Conservation (phyloP, 371 early-diverging fungal species). For the Actinomucor elegans region DNA sequence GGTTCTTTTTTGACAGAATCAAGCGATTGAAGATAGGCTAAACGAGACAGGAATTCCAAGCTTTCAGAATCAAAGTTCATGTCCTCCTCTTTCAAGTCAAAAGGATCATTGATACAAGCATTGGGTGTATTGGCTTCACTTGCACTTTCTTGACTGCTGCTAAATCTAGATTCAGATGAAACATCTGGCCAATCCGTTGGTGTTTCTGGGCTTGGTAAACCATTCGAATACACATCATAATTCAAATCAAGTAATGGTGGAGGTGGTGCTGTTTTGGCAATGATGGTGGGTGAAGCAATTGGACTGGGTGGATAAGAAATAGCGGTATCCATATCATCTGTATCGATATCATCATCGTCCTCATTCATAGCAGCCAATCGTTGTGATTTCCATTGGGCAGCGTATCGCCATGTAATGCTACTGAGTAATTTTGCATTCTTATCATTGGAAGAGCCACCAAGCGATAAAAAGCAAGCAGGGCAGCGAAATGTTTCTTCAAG, state of each 20-base stretch:
- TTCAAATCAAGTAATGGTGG: neutral
- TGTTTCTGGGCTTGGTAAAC: conserved; percentile 11
- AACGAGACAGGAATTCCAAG: conserved; percentile 21
- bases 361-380: conserved; percentile 19
- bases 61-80: conserved; percentile 23
- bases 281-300: neutral
- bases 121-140: conserved; percentile 44
- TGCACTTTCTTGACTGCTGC: conserved; percentile 12
- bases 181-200: conserved; percentile 19
- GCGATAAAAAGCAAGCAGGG: conserved; percentile 38
- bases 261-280: neutral
- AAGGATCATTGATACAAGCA: conserved; percentile 14
- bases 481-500: conserved; percentile 52
- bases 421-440: conserved; percentile 15
- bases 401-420: conserved; percentile 36
- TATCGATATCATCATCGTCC: conserved; percentile 14
- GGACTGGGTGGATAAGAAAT: neutral
- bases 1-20: conserved; percentile 16
- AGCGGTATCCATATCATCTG: conserved; percentile 19
- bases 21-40: conserved; percentile 24
- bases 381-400: conserved; percentile 34
- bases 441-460: conserved; percentile 8
- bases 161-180: conserved; percentile 14
- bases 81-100: conserved; percentile 4
- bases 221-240: conserved; percentile 10